phyloP scores from a whole-genome alignment of 2,329 filamentous ascomycete species.

The Trichocomaceae sp. region DNA sequence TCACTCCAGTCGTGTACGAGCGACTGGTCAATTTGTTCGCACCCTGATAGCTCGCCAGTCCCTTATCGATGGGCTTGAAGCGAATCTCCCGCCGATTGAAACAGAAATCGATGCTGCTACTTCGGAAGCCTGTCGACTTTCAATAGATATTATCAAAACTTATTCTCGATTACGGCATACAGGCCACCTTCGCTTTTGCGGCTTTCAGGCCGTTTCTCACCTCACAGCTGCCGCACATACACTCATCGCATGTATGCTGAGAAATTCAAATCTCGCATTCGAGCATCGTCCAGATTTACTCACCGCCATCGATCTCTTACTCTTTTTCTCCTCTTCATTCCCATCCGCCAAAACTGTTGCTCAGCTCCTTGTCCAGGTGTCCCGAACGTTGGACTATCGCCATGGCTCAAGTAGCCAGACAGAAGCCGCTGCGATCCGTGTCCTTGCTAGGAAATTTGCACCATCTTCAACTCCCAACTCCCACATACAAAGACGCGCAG shows the following conservation, averaged over 20 bases:
- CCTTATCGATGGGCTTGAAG: background rate
- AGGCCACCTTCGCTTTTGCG: background rate
- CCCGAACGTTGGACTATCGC: background rate
- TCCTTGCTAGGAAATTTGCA: constrained; percentile 1
- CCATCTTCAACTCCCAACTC: background rate
- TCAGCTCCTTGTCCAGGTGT: constrained; percentile 2
- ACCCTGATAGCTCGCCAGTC: background rate
- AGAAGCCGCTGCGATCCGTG: background rate
- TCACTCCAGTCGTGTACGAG: constrained; percentile 1
- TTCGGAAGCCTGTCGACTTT: background rate
- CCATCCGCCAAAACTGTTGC: constrained; percentile 1
- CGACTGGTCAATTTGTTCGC: background rate
- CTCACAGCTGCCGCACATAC: constrained; percentile 1
- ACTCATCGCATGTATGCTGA: background rate
- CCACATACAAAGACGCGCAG: background rate
- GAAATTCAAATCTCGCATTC: background rate
- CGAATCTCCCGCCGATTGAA: background rate
- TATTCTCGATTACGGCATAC: background rate
- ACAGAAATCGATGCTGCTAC: background rate
- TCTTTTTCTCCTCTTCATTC: background rate
- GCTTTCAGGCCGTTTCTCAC: constrained; percentile 2
- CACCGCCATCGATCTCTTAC: background rate
- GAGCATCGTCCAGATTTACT: background rate
- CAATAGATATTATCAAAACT: background rate
- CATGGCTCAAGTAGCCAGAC: constrained; percentile 3